Conservation (phyloP, 176 grass and related monocot species). For the Triticum monococcum region DNA sequence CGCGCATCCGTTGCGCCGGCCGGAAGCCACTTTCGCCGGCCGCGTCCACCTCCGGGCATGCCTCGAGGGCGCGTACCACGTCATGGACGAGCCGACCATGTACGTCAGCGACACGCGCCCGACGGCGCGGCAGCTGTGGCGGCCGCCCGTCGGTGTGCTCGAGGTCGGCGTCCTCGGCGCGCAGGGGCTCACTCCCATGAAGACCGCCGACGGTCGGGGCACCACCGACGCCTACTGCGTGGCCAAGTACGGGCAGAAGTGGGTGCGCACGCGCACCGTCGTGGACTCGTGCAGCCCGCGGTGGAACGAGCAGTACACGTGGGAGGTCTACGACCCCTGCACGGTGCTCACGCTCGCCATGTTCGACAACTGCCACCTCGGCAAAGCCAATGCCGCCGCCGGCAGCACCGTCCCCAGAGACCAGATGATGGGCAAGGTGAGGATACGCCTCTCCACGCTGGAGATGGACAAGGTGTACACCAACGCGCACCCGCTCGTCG, state of each 20-base stretch:
- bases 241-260: conserved; percentile 89
- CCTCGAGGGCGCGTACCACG: conserved; percentile 84
- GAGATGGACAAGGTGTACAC: conserved; percentile 59
- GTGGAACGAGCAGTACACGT: conserved; percentile 97
- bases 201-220: conserved; percentile 41
- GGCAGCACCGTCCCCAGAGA: neutral
- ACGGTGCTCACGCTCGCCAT: conserved; percentile 79
- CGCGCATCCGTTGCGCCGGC: neutral
- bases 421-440: conserved; percentile 67
- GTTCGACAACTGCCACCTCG: conserved; percentile 66
- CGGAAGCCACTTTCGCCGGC: conserved; percentile 26
- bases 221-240: conserved; percentile 70
- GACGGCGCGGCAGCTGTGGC: conserved; percentile 69
- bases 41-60: conserved; percentile 69
- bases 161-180: conserved; percentile 75
- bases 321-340: conserved; percentile 79
- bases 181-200: conserved; percentile 62
- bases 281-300: conserved; percentile 44
- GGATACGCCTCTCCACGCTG: conserved; percentile 74
- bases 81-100: conserved; percentile 74
- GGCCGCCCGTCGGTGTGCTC: conserved; percentile 55
- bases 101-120: conserved; percentile 74
- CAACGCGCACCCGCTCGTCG: conserved; percentile 42
- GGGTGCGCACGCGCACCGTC: conserved; percentile 78
- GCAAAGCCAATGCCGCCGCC: neutral